phyloP scores from a whole-genome alignment of 805 yeast genomes.

The Spencermartinsiella europaea region DNA sequence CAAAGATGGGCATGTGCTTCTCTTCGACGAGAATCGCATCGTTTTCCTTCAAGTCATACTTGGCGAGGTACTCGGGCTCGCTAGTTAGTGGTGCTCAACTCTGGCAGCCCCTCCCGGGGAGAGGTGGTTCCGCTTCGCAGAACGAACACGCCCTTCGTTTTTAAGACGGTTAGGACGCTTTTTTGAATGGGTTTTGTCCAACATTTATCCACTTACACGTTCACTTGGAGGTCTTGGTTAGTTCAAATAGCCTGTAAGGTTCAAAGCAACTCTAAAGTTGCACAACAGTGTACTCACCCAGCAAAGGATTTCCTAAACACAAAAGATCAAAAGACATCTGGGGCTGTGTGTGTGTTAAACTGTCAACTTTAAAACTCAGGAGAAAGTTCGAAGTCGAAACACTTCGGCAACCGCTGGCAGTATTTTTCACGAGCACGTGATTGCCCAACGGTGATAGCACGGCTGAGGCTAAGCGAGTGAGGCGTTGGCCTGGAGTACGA shows the following conservation, averaged over 20 bases:
- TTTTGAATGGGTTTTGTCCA: too few species aligned
- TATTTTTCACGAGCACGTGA: neutral
- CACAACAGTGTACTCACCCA: neutral
- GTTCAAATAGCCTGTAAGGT: neutral
- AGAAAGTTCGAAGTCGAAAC: too few species aligned
- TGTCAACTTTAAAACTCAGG: too few species aligned
- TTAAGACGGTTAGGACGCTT: too few species aligned
- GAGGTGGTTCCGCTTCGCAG: too few species aligned
- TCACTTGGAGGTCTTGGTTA: constrained; percentile 3
- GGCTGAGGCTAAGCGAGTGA: too few species aligned
- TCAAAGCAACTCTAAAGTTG: neutral
- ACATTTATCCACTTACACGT: constrained; percentile 5
- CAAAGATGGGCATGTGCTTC: constrained; percentile 79
- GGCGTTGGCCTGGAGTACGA: too few species aligned
- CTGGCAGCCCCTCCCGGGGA: too few species aligned
- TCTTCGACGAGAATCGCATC: constrained; percentile 90
- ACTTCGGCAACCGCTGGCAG: neutral
- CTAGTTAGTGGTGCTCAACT: constrained; percentile 3
- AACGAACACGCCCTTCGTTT: too few species aligned
- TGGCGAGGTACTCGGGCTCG: constrained; percentile 54
- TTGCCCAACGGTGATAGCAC: neutral
- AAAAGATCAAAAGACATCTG: constrained; percentile 1
- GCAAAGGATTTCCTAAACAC: constrained; percentile 1
- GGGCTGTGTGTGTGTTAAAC: too few species aligned
- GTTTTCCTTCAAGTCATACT: constrained; percentile 80